These are phyloP conservation scores for Hypoxylon rickii DNA, from an alignment of 495 filamentous ascomycete genomes.

Conservation along the genomic window DNA sequence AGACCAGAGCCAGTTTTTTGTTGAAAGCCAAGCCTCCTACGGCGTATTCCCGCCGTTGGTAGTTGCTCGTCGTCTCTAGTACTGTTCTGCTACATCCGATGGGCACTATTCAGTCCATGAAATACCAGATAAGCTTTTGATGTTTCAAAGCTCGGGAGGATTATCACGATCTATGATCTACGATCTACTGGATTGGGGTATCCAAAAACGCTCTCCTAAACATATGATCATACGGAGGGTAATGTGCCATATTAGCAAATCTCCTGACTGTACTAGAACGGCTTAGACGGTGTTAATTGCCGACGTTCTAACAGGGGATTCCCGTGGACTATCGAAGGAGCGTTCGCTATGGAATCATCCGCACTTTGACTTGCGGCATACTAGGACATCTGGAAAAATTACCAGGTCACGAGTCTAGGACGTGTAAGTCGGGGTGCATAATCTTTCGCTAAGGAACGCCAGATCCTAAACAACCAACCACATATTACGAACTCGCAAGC, in stretches of 20 bases:
- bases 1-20: conserved; percentile 4
- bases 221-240: conserved; percentile 26
- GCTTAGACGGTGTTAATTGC: conserved; percentile 27
- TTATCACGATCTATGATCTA: conserved; percentile 2
- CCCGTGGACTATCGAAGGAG: neutral
- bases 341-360: conserved; percentile 9
- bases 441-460: conserved; percentile 19
- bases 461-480: conserved; percentile 10
- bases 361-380: conserved; percentile 14
- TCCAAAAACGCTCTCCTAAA: conserved; percentile 4
- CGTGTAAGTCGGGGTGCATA: conserved; percentile 30
- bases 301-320: conserved; percentile 11
- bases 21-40: neutral
- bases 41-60: neutral
- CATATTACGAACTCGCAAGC: conserved; percentile 15
- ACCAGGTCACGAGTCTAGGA: conserved; percentile 27
- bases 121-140: conserved; percentile 11
- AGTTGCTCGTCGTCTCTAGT: neutral
- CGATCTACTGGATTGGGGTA: conserved; percentile 3
- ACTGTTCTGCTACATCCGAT: neutral
- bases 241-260: conserved; percentile 33
- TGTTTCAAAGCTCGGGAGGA: conserved; percentile 20
- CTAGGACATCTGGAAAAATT: conserved; percentile 12
- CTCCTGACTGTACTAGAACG: conserved; percentile 10
- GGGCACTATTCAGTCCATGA: neutral